phyloP scores from a whole-genome alignment of 2,329 filamentous ascomycete species.

The Diaporthe longicolla region DNA sequence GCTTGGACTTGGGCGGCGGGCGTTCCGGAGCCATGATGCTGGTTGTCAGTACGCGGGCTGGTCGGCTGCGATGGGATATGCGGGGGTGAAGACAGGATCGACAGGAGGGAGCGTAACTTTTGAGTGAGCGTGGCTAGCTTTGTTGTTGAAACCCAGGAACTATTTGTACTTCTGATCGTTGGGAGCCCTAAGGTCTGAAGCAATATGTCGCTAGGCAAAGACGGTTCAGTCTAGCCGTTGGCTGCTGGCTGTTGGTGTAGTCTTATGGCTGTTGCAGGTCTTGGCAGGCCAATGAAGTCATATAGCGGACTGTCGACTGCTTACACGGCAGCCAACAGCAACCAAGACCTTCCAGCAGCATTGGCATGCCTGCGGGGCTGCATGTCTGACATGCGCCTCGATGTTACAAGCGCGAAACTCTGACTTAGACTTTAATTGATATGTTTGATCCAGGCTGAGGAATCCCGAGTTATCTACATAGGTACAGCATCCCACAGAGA shows the following conservation, averaged over 20 bases:
- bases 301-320: not conserved
- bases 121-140: not conserved
- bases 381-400: constrained; percentile 21
- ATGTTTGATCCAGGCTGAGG: not conserved
- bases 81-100: not conserved
- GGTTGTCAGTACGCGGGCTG: not conserved
- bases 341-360: not conserved
- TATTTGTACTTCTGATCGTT: not conserved
- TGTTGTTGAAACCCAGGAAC: not conserved
- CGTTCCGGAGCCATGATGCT: constrained; percentile 39
- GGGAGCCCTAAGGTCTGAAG: not conserved
- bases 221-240: not conserved
- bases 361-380: constrained; percentile 10
- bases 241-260: not conserved
- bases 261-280: not conserved
- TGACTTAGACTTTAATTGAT: not conserved
- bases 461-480: not conserved
- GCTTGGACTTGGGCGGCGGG: constrained; percentile 28
- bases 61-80: not conserved
- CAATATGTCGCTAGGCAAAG: not conserved
- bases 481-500: not conserved
- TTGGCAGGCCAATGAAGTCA: constrained; percentile 31
- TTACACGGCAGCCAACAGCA: not conserved
- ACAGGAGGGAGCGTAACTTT: not conserved
- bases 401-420: not conserved